phyloP scores from a whole-genome alignment of 371 early-diverging fungal genomes.

The Mortierella sp. region DNA sequence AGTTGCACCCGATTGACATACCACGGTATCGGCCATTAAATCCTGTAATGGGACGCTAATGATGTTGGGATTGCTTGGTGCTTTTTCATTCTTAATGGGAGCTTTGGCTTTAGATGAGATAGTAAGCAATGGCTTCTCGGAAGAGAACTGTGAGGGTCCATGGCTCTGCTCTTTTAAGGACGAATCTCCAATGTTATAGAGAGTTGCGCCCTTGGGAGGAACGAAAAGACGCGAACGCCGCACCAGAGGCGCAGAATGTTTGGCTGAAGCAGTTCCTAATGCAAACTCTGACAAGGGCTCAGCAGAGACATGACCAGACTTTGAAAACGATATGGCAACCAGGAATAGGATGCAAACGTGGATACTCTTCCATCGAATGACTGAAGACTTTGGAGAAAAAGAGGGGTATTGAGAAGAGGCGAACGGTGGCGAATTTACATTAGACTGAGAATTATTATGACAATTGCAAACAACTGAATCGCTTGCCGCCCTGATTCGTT shows the following conservation, averaged over 20 bases:
- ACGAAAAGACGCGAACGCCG: conserved; percentile 32
- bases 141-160: neutral
- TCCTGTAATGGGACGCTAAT: conserved; percentile 50
- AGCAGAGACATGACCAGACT: conserved; percentile 19
- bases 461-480: neutral
- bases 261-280: neutral
- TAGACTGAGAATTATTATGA: neutral
- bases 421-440: neutral
- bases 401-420: neutral
- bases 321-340: conserved; percentile 12
- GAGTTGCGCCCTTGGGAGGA: conserved; percentile 42
- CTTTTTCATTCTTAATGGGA: conserved; percentile 6
- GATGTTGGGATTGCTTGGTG: conserved; percentile 22
- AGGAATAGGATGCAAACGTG: conserved; percentile 37
- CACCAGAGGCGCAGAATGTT: conserved; percentile 4
- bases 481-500: too few relatives aligned
- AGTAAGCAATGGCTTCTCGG: neutral
- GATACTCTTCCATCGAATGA: conserved; percentile 14
- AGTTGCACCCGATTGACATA: conserved; percentile 10
- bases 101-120: conserved; percentile 32
- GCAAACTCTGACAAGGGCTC: conserved; percentile 14
- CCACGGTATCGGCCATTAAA: conserved; percentile 47
- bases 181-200: conserved; percentile 8
- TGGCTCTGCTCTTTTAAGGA: neutral
- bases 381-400: neutral